Evolutionary conservation across 2,329 filamentous ascomycete species (phyloP), one percentile per base, ranked within the genome.

Genomic region (Aspergillus ibericus): DNA sequence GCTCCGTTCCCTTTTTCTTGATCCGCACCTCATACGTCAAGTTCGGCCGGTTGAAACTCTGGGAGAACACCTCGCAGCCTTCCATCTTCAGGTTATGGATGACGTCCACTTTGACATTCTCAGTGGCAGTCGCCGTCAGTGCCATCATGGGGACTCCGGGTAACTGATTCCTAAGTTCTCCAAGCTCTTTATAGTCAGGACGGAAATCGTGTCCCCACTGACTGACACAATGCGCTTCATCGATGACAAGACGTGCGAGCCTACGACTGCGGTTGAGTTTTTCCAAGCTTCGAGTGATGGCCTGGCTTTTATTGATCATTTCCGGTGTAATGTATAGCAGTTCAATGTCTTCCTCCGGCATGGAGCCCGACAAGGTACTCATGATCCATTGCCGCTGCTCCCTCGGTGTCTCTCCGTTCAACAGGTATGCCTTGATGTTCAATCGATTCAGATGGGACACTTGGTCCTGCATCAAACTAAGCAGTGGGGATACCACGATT

Each of bases 181-280:
- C 92, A 4, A 99, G 81, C 29, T 85, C 84, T 75, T 96, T 96
- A 79, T 99, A 99, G 72, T 98, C 93, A 0, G 93, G 93, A 47
- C 96, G 87, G 72, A 99, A 99, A 74, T 99, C 95, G 67, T 99
- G 95, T 0, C 95, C 95, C 95, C 95, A 99, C 80, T 99, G 93
- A 74, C 95, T 98, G 25, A 99, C 93, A 74, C 95, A 99, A 74
- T 99, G 95, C n/a, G 95, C 95, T 77, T 99, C 96, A 66, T 99
- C 95, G 62, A 99, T 96, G 54, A 99, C 95, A 50, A 99, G 86
- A 25, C 95, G 87, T 15, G 96, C 93, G 53, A 99, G 85, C 67
- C 88, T 90, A 3, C 83, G 80, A 52, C 86, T 86, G 13, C 76
- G 75, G 72, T 96, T 84, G n/a, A 99, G 80, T 2, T 80, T 81